A percentile compares a stretch with the other conserved stretches of the same genome.
These are phyloP conservation scores for Coemansia sp. DNA, from an alignment of 192 early-diverging fungal genomes.

Conservation along the genomic window DNA sequence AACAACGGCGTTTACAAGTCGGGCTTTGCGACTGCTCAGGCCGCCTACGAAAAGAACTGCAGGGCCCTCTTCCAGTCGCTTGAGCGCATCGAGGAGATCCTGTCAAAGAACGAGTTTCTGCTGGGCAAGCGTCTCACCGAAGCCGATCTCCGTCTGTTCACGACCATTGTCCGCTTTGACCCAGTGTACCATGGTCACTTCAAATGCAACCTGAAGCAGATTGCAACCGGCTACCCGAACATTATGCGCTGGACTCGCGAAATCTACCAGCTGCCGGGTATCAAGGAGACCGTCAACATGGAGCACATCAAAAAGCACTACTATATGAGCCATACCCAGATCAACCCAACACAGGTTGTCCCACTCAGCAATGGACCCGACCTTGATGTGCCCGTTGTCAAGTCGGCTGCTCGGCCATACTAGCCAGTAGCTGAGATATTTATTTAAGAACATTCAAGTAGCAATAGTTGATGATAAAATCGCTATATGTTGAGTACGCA, in stretches of 20 bases:
- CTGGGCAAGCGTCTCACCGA: conserved; percentile 81
- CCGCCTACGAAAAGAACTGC: conserved; percentile 78
- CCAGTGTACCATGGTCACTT: conserved; percentile 94
- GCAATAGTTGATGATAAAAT: no score
- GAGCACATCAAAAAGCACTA: conserved; percentile 96
- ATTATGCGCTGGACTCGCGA: conserved; percentile 80
- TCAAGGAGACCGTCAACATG: conserved; percentile 88
- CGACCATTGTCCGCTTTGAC: conserved; percentile 94
- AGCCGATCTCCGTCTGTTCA: conserved; percentile 92
- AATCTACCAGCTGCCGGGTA: conserved; percentile 78
- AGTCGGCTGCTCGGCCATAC: conserved; percentile 35
- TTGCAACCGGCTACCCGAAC: conserved; percentile 84
- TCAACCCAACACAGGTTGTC: conserved; percentile 87
- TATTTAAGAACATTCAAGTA: neutral
- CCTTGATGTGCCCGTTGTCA: conserved; percentile 30
- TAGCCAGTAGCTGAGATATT: neutral
- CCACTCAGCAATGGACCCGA: conserved; percentile 72
- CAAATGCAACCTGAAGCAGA: conserved; percentile 88
- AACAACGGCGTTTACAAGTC: conserved; percentile 97
- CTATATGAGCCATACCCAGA: conserved; percentile 84
- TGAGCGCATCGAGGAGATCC: conserved; percentile 79
- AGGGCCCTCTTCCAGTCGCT: conserved; percentile 72
- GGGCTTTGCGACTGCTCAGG: conserved; percentile 89
- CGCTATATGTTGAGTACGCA: no score
- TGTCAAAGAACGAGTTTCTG: conserved; percentile 73